Percentiles rank a stretch among this genome's conserved stretches.
phyloP scores from a whole-genome alignment of 805 yeast genomes.

The Scheffersomyces coipomensis region DNA sequence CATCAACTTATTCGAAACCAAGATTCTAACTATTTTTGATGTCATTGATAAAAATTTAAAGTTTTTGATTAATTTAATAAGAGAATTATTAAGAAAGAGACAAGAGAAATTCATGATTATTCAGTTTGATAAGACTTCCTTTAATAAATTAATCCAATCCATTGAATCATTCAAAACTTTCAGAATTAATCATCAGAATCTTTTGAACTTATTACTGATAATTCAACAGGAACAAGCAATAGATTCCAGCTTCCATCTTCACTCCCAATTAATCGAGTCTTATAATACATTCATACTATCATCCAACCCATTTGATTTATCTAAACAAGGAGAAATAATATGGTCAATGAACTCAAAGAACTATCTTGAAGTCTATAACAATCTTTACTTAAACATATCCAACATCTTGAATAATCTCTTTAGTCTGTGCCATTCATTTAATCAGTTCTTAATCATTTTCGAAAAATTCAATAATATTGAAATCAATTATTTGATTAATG shows the following conservation, averaged over 20 bases:
- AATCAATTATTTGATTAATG: conserved; percentile 25
- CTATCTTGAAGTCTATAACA: conserved; percentile 19
- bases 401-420: conserved; percentile 23
- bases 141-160: conserved; percentile 37
- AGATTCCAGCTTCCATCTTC: conserved; percentile 2
- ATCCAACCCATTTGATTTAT: conserved; percentile 28
- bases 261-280: conserved; percentile 16
- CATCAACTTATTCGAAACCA: too few species aligned
- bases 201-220: conserved; percentile 23
- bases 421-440: conserved; percentile 21
- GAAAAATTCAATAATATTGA: conserved; percentile 18
- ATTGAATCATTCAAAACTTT: conserved; percentile 44
- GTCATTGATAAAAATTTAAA: conserved; percentile 62
- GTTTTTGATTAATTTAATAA: conserved; percentile 61
- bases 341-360: conserved; percentile 28
- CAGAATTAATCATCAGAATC: conserved; percentile 52
- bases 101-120: conserved; percentile 69
- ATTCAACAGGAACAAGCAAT: too few species aligned
- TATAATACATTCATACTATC: conserved; percentile 28
- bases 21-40: conserved; percentile 33
- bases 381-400: conserved; percentile 19
- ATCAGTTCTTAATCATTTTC: conserved; percentile 25
- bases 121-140: conserved; percentile 47
- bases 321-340: conserved; percentile 25
- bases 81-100: conserved; percentile 75